Percentiles rank a stretch among this genome's conserved stretches.
Conservation (phyloP, 805 yeast genomes). For the Pichia insulana region DNA sequence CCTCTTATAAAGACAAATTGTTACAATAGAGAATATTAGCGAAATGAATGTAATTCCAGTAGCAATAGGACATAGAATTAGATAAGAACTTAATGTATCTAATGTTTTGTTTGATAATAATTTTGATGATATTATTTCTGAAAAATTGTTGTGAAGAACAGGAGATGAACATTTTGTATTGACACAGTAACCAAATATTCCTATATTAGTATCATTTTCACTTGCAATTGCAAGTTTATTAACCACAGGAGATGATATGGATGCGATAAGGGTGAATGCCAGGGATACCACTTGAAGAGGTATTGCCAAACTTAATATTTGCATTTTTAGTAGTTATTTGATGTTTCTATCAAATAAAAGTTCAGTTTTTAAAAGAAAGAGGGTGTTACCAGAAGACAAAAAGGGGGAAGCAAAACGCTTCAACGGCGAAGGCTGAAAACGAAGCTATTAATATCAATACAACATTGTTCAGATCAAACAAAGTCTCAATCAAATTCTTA, state of each 20-base stretch:
- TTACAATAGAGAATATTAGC: constrained; percentile 29
- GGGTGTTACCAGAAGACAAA: too few relatives aligned
- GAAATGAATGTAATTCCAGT: constrained; percentile 51
- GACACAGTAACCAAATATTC: constrained; percentile 60
- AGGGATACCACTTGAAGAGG: constrained; percentile 17
- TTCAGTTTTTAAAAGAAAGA: not conserved
- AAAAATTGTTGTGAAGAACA: constrained; percentile 18
- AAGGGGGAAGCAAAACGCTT: too few relatives aligned
- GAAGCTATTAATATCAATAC: too few relatives aligned
- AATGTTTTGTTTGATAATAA: constrained; percentile 27
- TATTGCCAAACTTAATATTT: too few relatives aligned
- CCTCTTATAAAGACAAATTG: constrained; percentile 16
- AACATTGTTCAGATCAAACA: too few relatives aligned
- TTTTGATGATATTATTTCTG: not conserved
- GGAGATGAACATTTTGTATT: constrained; percentile 26
- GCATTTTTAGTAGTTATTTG: too few relatives aligned
- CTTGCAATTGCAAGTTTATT: constrained; percentile 40
- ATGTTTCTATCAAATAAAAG: too few relatives aligned
- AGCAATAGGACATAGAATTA: constrained; percentile 59
- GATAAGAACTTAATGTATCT: constrained; percentile 41
- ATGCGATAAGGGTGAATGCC: constrained; percentile 54
- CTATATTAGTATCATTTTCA: constrained; percentile 39
- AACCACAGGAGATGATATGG: constrained; percentile 55
- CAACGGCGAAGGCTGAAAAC: too few relatives aligned
- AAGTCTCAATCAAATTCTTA: too few relatives aligned